Conservation (phyloP, 1,139 yeast species). For the Candida pseudoviswanathii region DNA sequence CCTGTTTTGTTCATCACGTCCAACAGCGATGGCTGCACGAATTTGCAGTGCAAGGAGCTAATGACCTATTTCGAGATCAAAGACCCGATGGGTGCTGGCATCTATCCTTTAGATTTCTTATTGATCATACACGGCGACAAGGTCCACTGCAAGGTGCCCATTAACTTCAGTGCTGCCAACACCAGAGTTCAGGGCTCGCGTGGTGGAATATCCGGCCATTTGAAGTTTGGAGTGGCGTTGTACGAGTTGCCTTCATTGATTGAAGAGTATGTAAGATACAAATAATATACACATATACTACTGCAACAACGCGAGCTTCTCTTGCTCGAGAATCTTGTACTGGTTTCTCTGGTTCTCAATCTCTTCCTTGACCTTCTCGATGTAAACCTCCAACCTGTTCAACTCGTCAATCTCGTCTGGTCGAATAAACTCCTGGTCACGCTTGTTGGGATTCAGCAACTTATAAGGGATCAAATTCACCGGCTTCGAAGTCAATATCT, state of each 20-base stretch:
- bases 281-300: constrained; percentile 14
- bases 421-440: constrained; percentile 46
- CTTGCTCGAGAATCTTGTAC: constrained; percentile 54
- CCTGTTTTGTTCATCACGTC: constrained; percentile 17
- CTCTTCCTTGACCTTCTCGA: constrained; percentile 61
- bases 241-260: constrained; percentile 18
- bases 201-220: constrained; percentile 11
- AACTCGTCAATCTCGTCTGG: constrained; percentile 75
- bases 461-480: constrained; percentile 71
- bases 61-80: constrained; percentile 31
- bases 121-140: constrained; percentile 32
- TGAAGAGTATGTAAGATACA: constrained; percentile 11
- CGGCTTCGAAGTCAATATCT: constrained; percentile 72
- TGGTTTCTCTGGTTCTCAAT: constrained; percentile 54
- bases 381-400: constrained; percentile 68
- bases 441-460: constrained; percentile 43
- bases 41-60: constrained; percentile 21
- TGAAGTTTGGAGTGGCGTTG: constrained; percentile 24
- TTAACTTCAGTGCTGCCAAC: constrained; percentile 11
- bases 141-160: constrained; percentile 27
- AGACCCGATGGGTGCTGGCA: constrained; percentile 56
- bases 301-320: constrained; percentile 44
- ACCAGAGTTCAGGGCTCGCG: not conserved
- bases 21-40: constrained; percentile 11
- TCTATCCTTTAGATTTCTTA: constrained; percentile 48